Base-by-base conservation (phyloP, 306 rosid species). In the Lupinus albus region DNA sequence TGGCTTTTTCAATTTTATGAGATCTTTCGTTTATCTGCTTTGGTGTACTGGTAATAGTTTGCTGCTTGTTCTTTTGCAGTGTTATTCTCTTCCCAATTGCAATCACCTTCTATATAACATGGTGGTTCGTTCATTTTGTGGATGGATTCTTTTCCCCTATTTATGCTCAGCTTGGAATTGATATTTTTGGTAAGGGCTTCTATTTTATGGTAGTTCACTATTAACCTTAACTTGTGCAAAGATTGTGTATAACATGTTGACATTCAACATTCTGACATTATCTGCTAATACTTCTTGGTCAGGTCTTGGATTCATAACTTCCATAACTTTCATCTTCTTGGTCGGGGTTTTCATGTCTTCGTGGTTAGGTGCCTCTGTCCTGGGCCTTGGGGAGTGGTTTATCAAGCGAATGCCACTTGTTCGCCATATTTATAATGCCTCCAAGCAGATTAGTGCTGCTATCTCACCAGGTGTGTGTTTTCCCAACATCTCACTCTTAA, bases 271-370 rank as follows among this genome's bases (percentile, higher is more conserved):
- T 13, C 41, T 10, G 14, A 36, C 55, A n/a, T 53, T 20, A 35
- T 32, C 47, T 49, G 47, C 73, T 68, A 56, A 32, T 64, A 11
- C 32, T 46, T 70, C 55, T 72, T 73, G 59, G 54, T 58, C 71
- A 91, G 97, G 97, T 76, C 95, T 91, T 79, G 97, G 97, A 73
- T 91, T 91, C 53, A 76, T 88, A 64, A 91, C 97, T 77, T 91
- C 97, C 65, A 83, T 91, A 60, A 81, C 88, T 8, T 91, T 91
- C 84, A 88, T 91, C 83, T 91, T 91, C 86, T 50, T 91, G 82
- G 84, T 91, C 9, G 97, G 97, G 83, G 92, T 91, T 72, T 86
- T 91, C 86, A 91, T 91, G 97, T 91, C 97, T 66, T 91, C 97
- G 46, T 91, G 97, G 97, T 72, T 91, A 90, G 97, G 97, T 62